Evolutionary conservation across 192 early-diverging fungal species (phyloP), one percentile per base, ranked within the genome.

Genomic region (Diversispora epigaea): DNA sequence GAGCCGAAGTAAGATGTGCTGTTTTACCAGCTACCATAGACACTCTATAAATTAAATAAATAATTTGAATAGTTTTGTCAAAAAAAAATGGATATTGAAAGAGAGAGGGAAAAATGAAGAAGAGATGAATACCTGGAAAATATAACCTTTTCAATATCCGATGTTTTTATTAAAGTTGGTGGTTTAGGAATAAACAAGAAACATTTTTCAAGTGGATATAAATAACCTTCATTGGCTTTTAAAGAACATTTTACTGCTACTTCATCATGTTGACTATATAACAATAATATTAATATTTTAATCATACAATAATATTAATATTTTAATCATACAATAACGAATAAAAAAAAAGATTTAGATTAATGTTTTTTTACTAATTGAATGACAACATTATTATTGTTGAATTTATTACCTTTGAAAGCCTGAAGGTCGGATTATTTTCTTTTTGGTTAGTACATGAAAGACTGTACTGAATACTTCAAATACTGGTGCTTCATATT

Each of bases 121-220:
- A 80, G 79, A 44, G 68, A 61, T 19, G 80, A 82, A 2, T 93
- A 93, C 73, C 97, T 92, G 25, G 93, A 91, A 79, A 99, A 99
- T 17, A 93, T 93, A 17, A 97, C 91, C 19, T 86, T 87, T 39
- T 86, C 83, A 61, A 98, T 95, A 39, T 99, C 95, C n/a, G 80
- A 75, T 62, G 91, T 90, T 9, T 94, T 86, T 52, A 99, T 92
- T 47, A 90, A 92, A 49, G 91, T 93, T n/a, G 95, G 85, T 0
- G 95, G 96, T 79, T 99, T 99, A 46, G 94, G 94, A 62, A 96
- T 90, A 70, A 96, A 96, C 57, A 99, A 49, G 76, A 99, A 91
- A n/a, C 90, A 91, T 78, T 95, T 94, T 71, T 97, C 96, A 54
- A 98, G 85, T 4, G 95, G 96, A 70, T 96, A 99, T 25, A 99